These are phyloP conservation scores for Ophiostoma ips DNA, from an alignment of 2,329 filamentous ascomycete genomes.

Conservation along the genomic window DNA sequence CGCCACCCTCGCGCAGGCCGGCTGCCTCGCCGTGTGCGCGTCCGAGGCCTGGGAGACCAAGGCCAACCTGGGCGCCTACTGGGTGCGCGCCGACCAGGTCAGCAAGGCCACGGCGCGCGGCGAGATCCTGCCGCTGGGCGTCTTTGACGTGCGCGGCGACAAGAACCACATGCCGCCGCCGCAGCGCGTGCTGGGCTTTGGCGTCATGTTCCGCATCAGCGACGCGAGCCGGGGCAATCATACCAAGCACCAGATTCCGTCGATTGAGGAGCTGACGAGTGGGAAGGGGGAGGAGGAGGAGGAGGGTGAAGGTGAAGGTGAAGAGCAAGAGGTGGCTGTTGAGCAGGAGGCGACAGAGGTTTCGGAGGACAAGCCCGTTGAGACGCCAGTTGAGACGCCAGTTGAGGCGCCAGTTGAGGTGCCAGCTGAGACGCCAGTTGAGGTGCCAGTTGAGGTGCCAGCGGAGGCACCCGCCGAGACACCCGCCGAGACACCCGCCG, in stretches of 20 bases:
- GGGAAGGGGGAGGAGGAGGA: conserved; percentile 6
- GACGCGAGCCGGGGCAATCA: conserved; percentile 75
- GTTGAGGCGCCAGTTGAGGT: too few species aligned
- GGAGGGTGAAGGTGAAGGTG: conserved; percentile 4
- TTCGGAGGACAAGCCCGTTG: too few species aligned
- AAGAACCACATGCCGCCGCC: conserved; percentile 87
- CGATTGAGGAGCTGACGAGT: conserved; percentile 19
- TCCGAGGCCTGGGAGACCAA: conserved; percentile 94
- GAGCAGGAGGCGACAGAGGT: too few species aligned
- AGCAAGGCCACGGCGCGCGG: conserved; percentile 70
- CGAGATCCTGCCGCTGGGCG: conserved; percentile 64
- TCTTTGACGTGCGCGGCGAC: conserved; percentile 68
- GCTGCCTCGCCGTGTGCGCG: conserved; percentile 67
- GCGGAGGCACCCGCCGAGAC: background rate
- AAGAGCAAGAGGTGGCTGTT: background rate
- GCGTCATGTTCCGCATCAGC: conserved; percentile 75
- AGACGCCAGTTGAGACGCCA: too few species aligned
- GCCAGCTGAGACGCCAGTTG: too few species aligned
- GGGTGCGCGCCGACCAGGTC: conserved; percentile 82
- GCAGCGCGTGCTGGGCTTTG: conserved; percentile 77
- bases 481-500: background rate
- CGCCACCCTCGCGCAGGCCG: conserved; percentile 80
- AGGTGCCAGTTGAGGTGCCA: too few species aligned
- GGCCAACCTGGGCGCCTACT: conserved; percentile 90
- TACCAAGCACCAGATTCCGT: conserved; percentile 43